Evolutionary conservation across 257 asterid species (phyloP).

Genomic region (Capsicum chinense): DNA sequence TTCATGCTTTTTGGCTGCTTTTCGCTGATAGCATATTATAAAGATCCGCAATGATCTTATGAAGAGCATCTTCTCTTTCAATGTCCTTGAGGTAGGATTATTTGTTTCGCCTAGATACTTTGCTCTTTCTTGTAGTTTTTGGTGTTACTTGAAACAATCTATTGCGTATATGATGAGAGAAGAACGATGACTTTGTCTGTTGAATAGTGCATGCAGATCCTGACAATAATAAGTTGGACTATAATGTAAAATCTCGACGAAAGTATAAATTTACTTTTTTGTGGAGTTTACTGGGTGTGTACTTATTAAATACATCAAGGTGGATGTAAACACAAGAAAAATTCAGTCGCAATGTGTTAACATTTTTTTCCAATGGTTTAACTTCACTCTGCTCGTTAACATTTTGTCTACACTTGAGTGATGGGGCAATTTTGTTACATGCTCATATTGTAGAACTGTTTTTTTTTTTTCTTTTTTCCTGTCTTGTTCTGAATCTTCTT

Average conservation of each 20-base stretch:
- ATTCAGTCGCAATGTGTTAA: not conserved
- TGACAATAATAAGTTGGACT: not conserved
- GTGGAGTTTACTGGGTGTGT: not conserved
- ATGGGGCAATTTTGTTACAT: not conserved
- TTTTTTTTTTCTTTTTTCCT: not conserved
- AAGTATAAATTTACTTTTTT: not conserved
- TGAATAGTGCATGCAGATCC: not conserved
- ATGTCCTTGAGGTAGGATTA: constrained; percentile 9
- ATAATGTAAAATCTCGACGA: not conserved
- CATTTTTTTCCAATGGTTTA: not conserved
- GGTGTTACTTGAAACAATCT: constrained; percentile 18
- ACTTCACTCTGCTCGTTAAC: not conserved
- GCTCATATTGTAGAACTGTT: not conserved
- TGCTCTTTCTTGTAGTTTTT: not conserved
- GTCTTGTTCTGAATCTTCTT: not conserved
- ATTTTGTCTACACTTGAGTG: not conserved
- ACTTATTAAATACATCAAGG: constrained; percentile 7
- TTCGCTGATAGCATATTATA: not conserved
- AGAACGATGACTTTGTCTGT: not conserved
- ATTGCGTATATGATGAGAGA: not conserved
- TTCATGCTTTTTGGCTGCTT: not conserved
- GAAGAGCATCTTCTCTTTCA: constrained; percentile 10
- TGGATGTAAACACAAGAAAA: not conserved
- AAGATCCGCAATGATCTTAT: constrained; percentile 5
- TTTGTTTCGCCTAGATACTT: not conserved